Evolutionary conservation across 2,329 filamentous ascomycete species (phyloP).

Genomic region (Aspergillus ruber): DNA sequence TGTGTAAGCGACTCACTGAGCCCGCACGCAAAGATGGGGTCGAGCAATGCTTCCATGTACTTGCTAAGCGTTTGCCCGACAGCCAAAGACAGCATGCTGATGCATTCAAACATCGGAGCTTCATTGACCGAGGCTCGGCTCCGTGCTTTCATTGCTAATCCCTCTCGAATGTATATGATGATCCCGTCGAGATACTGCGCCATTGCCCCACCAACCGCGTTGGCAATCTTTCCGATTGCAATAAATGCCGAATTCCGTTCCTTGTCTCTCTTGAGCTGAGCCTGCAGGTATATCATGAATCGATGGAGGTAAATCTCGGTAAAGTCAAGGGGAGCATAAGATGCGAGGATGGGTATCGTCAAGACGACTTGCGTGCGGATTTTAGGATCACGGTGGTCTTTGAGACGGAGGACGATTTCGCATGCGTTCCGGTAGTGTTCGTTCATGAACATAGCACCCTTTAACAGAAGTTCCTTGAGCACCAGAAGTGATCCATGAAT

Average conservation of each 20-base stretch:
- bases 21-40: slow-evolving; percentile 95
- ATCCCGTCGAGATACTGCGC: slow-evolving; percentile 93
- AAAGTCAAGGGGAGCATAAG: slow-evolving; percentile 87
- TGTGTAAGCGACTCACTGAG: slow-evolving; percentile 90
- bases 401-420: slow-evolving; percentile 85
- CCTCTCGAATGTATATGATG: slow-evolving; percentile 86
- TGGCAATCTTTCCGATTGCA: slow-evolving; percentile 92
- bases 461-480: slow-evolving; percentile 83
- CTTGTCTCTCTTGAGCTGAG: slow-evolving; percentile 89
- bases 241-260: slow-evolving; percentile 91
- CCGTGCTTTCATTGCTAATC: slow-evolving; percentile 70
- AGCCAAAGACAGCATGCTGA: slow-evolving; percentile 90
- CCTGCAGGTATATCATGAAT: slow-evolving; percentile 94
- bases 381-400: slow-evolving; percentile 82
- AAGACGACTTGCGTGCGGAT: slow-evolving; percentile 85
- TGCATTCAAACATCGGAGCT: slow-evolving; percentile 87
- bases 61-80: slow-evolving; percentile 96
- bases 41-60: slow-evolving; percentile 91
- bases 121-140: slow-evolving; percentile 54
- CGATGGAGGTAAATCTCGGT: slow-evolving; percentile 80
- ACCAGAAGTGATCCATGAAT: slow-evolving; percentile 92
- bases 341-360: slow-evolving; percentile 86
- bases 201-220: slow-evolving; percentile 91
- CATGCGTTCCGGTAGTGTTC: slow-evolving; percentile 86
- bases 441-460: slow-evolving; percentile 99